phyloP scores from a whole-genome alignment of 2,329 filamentous ascomycete species.

The Verticillium alfalfae region DNA sequence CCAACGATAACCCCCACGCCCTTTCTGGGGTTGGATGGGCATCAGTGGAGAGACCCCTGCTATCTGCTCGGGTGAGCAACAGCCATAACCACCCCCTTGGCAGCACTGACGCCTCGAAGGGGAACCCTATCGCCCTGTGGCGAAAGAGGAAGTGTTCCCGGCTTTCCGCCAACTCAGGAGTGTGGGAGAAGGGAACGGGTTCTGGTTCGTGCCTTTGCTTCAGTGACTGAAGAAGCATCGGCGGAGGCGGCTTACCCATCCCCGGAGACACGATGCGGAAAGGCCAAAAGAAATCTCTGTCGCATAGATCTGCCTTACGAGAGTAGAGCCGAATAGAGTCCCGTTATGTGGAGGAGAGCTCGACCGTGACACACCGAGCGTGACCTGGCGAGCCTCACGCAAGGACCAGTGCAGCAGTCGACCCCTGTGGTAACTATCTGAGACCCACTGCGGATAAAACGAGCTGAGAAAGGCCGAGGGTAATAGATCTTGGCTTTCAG shows the following conservation, averaged over 20 bases:
- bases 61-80: slow-evolving; percentile 1
- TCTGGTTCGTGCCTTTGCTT: neutral
- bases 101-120: neutral
- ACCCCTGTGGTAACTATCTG: neutral
- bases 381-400: neutral
- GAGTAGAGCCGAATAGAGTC: neutral
- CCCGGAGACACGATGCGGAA: neutral
- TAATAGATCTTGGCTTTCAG: neutral
- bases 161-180: slow-evolving; percentile 4
- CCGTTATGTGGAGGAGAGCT: neutral
- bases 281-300: neutral
- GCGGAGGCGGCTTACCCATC: neutral
- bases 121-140: neutral
- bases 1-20: slow-evolving; percentile 1
- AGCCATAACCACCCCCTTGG: neutral
- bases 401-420: neutral
- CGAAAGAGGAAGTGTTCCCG: slow-evolving; percentile 7
- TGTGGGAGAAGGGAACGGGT: neutral
- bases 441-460: neutral
- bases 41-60: neutral
- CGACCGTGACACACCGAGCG: neutral
- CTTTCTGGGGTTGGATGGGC: neutral
- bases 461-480: neutral
- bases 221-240: neutral
- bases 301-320: neutral